A percentile compares a stretch with the other conserved stretches of the same genome.
Conservation (phyloP, 257 asterid genomes). For the Voacanga thouarsii region DNA sequence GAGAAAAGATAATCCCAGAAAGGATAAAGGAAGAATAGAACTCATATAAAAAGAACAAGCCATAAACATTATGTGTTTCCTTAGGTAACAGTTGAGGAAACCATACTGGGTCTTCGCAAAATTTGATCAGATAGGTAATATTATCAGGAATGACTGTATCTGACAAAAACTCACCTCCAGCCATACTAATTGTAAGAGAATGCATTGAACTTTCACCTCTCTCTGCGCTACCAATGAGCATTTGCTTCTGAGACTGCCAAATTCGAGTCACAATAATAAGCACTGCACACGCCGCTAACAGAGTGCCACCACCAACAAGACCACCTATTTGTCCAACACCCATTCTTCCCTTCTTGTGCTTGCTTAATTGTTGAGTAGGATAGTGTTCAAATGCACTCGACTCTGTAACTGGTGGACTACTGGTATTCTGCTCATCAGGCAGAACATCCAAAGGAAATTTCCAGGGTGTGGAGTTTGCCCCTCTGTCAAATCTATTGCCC, state of each 20-base stretch:
- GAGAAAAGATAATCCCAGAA: not conserved
- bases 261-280: constrained; percentile 27
- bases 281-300: constrained; percentile 51
- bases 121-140: not conserved
- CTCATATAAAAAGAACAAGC: not conserved
- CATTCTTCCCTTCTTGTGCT: constrained; percentile 36
- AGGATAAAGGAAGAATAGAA: not conserved
- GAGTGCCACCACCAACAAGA: constrained; percentile 45
- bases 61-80: not conserved
- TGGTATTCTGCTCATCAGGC: constrained; percentile 50
- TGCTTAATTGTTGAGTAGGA: constrained; percentile 34
- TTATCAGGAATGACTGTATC: not conserved
- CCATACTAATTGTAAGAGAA: constrained; percentile 43
- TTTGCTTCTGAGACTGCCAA: constrained; percentile 24
- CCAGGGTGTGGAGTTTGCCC: constrained; percentile 74
- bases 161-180: constrained; percentile 37
- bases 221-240: constrained; percentile 23
- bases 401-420: constrained; percentile 59
- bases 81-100: not conserved
- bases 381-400: constrained; percentile 56
- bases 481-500: constrained; percentile 62
- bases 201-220: constrained; percentile 37
- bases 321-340: constrained; percentile 36
- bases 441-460: constrained; percentile 49
- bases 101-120: not conserved